A percentile compares a stretch with the other conserved stretches of the same genome.
Conservation (phyloP, 345 rosid genomes). For the Eutrema japonicum region DNA sequence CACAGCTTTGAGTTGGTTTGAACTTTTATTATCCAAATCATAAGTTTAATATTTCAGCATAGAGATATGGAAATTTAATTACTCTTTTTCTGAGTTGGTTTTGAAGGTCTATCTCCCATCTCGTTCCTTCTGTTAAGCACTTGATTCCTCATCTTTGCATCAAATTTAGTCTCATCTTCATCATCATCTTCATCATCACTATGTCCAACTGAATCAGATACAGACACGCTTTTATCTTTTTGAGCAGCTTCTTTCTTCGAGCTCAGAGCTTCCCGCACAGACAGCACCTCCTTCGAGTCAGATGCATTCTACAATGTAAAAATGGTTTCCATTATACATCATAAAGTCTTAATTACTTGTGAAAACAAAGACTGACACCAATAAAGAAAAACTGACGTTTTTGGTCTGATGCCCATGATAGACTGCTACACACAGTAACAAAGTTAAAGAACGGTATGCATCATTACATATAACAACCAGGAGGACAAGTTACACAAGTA, state of each 20-base stretch:
- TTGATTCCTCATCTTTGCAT: slow-evolving; percentile 82
- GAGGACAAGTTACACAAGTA: not conserved
- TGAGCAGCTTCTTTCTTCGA: slow-evolving; percentile 61
- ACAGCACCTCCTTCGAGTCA: slow-evolving; percentile 67
- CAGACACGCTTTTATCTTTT: slow-evolving; percentile 54
- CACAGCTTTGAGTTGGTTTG: slow-evolving; percentile 1
- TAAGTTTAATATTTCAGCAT: slow-evolving; percentile 6
- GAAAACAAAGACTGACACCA: slow-evolving; percentile 14
- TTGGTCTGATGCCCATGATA: not conserved
- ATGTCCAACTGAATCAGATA: slow-evolving; percentile 34
- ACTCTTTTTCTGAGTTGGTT: slow-evolving; percentile 60
- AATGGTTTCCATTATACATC: slow-evolving; percentile 21
- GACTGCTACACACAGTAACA: slow-evolving; percentile 23
- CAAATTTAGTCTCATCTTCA: slow-evolving; percentile 76
- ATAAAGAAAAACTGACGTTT: not conserved
- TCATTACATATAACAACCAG: slow-evolving; percentile 22
- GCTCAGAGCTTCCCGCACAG: slow-evolving; percentile 78
- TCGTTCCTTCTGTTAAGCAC: slow-evolving; percentile 71
- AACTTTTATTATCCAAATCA: slow-evolving; percentile 8
- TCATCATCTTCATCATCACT: slow-evolving; percentile 50
- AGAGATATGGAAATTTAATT: slow-evolving; percentile 33
- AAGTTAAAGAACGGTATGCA: not conserved
- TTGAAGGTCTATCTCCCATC: slow-evolving; percentile 59
- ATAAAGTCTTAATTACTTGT: slow-evolving; percentile 10
- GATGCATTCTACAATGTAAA: slow-evolving; percentile 56